Evolutionary conservation across 495 filamentous ascomycete species (phyloP), one percentile per base, ranked within the genome.

Genomic region (Xylaria nigripes): DNA sequence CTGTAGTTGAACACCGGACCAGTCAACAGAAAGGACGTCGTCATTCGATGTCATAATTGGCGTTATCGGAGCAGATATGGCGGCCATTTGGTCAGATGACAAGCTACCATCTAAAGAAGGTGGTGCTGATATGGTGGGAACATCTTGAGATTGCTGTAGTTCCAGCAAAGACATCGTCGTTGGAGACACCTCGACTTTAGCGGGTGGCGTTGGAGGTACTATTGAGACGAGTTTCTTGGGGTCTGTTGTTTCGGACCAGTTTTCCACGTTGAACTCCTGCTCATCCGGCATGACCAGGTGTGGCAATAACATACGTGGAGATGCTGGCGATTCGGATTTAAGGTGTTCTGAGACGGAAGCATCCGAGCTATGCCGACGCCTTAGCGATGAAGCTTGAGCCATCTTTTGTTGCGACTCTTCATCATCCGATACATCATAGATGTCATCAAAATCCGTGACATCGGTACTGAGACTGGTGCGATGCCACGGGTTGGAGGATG

Each of bases 81-180:
- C 74, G 6, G 87, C 87, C 68, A 90, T 76, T 61, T 94, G 89
- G 58, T 95, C 89, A 7, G 89, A 94, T 16, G 83, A 85, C 38
- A 90, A 65, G 70, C 89, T 94, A 8, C 89, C 90, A 75, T 95
- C 89, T 2, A 96, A 79, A 9, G 90, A 95, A 6, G 90, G 90
- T 7, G 90, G 82, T 0, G 88, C 84, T 60, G 86, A 88, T n/a
- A 80, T 74, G 16, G 81, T 81, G 9, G 90, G 89, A 13, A 89
- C 77, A 47, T 78, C 79, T 45, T 70, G 64, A 15, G 63, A 50
- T 57, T 73, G 81, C 23, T 75, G 78, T 16, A 70, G 61, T 48
- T 76, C 67, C 51, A 95, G 77, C 66, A 86, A 76, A 16, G 79
- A 82, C 41, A 89, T 78, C 22, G 81, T 78, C 12, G 82, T 83